Base-by-base conservation (phyloP, 2,329 filamentous ascomycete species). In the Hymenoscyphus fraxineus region DNA sequence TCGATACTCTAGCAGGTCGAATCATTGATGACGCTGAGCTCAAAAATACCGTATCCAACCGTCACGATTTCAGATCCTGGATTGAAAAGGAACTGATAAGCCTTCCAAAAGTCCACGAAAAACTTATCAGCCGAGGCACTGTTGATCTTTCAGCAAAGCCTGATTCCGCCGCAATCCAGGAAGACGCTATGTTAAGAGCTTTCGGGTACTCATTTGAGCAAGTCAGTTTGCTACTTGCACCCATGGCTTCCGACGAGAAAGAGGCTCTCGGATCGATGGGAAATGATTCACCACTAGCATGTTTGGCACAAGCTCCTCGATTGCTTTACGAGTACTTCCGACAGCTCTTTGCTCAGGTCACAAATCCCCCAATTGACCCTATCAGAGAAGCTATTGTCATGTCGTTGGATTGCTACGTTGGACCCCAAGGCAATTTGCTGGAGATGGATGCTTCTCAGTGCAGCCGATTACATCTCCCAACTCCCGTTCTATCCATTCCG, bases 371-470 rank as follows among this genome's bases (percentile, higher is more conserved):
- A 15, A 98, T 98, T 74, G 94, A 98, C 75, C 94, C 94, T 39
- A 98, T 98, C 72, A 86, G 94, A 78, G 94, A 98, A 83, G 94
- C 93, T 35, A 95, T 97, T 73, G 94, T 98, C 78, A 98, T 98
- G 94, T 97, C 94, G 63, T 81, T 98, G 51, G 93, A 97, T 76
- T 96, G 94, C 73, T 98, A 97, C 76, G 91, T 98, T 71, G 94
- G 94, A 59, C 94, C 94, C 57, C 94, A 98, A 79, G 94, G 94
- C 65, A 98, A 98, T 76, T 81, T 98, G 64, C 83, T 97, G 38
- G 93, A 97, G 79, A 97, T 98, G 91, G 89, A 96, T 73, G 80
- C 91, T 64, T 89, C 89, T 35, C 94, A 98, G 78, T 97, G 93
- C 77, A 89, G 89, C 71, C 87, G 94, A 68, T 82, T 98, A 31